Evolutionary conservation across 805 yeast genomes (phyloP).

Genomic region (Kuraishia piskuri): DNA sequence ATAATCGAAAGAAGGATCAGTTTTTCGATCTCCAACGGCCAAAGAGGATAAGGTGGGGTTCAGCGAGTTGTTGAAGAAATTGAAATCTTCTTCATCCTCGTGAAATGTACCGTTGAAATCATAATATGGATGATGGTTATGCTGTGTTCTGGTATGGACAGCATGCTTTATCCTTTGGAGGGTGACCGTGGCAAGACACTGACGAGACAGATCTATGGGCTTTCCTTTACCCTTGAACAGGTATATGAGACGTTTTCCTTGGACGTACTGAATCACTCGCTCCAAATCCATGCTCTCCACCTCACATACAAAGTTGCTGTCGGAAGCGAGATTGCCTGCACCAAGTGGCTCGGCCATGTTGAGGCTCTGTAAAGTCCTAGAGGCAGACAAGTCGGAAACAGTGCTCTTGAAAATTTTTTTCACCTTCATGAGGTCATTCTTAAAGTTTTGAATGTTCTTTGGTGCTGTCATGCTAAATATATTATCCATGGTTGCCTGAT

Average conservation of each 20-base stretch:
- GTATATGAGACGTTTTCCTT: slow-evolving; percentile 24
- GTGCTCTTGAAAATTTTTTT: slow-evolving; percentile 26
- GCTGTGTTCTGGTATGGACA: background rate
- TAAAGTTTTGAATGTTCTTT: slow-evolving; percentile 20
- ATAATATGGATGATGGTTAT: background rate
- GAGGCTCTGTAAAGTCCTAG: slow-evolving; percentile 20
- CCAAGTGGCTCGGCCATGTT: slow-evolving; percentile 12
- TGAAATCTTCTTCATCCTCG: background rate
- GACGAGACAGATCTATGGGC: slow-evolving; percentile 21
- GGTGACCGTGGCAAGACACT: slow-evolving; percentile 7
- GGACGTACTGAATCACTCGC: slow-evolving; percentile 15
- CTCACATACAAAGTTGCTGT: background rate
- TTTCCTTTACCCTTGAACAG: slow-evolving; percentile 46
- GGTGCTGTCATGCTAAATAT: slow-evolving; percentile 7
- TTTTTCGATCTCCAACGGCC: background rate
- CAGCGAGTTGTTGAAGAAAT: background rate
- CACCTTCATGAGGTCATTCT: slow-evolving; percentile 26
- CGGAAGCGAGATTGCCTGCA: background rate
- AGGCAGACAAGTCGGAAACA: slow-evolving; percentile 26
- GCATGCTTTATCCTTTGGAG: slow-evolving; percentile 1
- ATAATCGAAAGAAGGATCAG: background rate
- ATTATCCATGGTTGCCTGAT: slow-evolving; percentile 4
- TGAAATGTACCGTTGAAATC: background rate
- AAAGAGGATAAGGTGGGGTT: background rate
- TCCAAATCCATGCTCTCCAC: slow-evolving; percentile 10